Evolutionary conservation across 2,329 filamentous ascomycete species (phyloP).

Genomic region (Clathrospora elynae): DNA sequence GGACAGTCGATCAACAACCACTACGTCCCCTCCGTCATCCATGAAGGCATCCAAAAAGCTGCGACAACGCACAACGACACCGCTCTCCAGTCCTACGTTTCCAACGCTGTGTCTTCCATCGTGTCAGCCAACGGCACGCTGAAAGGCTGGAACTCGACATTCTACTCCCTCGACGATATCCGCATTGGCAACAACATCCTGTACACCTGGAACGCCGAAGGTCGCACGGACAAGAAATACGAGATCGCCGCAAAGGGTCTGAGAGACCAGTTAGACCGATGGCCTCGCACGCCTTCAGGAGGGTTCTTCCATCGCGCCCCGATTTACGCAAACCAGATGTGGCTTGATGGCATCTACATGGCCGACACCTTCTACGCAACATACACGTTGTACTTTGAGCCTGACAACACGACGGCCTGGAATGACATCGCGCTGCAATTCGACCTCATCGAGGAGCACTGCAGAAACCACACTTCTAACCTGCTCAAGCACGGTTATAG

Average conservation of each 20-base stretch:
- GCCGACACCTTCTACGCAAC: slow-evolving; percentile 49
- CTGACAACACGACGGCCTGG: slow-evolving; percentile 50
- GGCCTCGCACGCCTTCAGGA: slow-evolving; percentile 57
- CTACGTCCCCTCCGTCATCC: slow-evolving; percentile 55
- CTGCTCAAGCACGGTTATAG: slow-evolving; percentile 47
- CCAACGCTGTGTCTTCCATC: slow-evolving; percentile 55
- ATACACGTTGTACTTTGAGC: slow-evolving; percentile 47
- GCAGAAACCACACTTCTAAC: slow-evolving; percentile 40
- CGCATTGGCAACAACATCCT: slow-evolving; percentile 60
- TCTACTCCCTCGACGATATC: slow-evolving; percentile 58
- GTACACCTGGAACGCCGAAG: slow-evolving; percentile 54
- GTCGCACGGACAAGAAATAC: slow-evolving; percentile 53
- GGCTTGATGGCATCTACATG: slow-evolving; percentile 61
- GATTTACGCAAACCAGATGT: slow-evolving; percentile 61
- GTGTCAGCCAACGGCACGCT: slow-evolving; percentile 57
- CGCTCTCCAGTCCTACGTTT: slow-evolving; percentile 53
- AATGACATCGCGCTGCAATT: slow-evolving; percentile 50
- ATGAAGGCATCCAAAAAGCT: slow-evolving; percentile 55
- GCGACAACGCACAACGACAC: slow-evolving; percentile 53
- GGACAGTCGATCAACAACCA: slow-evolving; percentile 48
- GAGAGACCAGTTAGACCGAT: slow-evolving; percentile 54
- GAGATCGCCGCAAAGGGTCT: slow-evolving; percentile 56
- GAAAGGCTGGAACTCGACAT: slow-evolving; percentile 53
- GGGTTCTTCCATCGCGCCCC: slow-evolving; percentile 61
- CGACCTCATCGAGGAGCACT: slow-evolving; percentile 45